Evolutionary conservation across 805 yeast genomes (phyloP).

Genomic region (Ogataea chonburiensis): DNA sequence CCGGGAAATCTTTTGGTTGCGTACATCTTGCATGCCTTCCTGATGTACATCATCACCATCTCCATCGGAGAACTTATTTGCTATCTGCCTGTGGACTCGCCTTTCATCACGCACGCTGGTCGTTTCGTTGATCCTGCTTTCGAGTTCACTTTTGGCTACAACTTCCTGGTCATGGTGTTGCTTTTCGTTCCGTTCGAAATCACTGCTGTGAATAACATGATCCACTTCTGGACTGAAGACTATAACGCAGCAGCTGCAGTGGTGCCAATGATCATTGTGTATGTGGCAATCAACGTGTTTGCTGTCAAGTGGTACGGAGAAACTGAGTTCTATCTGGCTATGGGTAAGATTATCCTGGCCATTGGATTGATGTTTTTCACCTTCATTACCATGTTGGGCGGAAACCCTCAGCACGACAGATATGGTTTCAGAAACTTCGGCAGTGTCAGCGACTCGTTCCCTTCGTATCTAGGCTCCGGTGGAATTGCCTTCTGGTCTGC

Average conservation of each 20-base stretch:
- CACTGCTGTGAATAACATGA: slow-evolving; percentile 72
- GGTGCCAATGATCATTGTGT: slow-evolving; percentile 61
- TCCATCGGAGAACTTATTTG: slow-evolving; percentile 79
- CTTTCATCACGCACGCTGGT: slow-evolving; percentile 72
- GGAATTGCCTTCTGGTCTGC: slow-evolving; percentile 68
- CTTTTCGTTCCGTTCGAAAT: slow-evolving; percentile 82
- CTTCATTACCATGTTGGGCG: slow-evolving; percentile 82
- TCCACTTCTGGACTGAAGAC: slow-evolving; percentile 79
- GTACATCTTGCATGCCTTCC: slow-evolving; percentile 63
- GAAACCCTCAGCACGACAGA: slow-evolving; percentile 65
- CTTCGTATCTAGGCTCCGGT: slow-evolving; percentile 54
- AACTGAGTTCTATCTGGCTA: slow-evolving; percentile 73
- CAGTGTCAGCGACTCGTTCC: slow-evolving; percentile 43
- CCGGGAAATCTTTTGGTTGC: slow-evolving; percentile 66
- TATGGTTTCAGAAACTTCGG: slow-evolving; percentile 31
- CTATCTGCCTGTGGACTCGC: slow-evolving; percentile 72
- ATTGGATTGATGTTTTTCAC: slow-evolving; percentile 75
- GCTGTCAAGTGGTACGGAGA: slow-evolving; percentile 81
- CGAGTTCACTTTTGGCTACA: slow-evolving; percentile 77
- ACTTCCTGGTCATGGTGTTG: slow-evolving; percentile 73
- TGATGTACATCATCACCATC: slow-evolving; percentile 64
- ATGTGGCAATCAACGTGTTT: slow-evolving; percentile 62
- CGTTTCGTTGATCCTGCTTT: slow-evolving; percentile 74
- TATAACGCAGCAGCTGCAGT: slow-evolving; percentile 71
- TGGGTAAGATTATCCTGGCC: slow-evolving; percentile 71